Conservation (phyloP, 2,329 filamentous ascomycete species). For the Alternaria angustiovoidea region DNA sequence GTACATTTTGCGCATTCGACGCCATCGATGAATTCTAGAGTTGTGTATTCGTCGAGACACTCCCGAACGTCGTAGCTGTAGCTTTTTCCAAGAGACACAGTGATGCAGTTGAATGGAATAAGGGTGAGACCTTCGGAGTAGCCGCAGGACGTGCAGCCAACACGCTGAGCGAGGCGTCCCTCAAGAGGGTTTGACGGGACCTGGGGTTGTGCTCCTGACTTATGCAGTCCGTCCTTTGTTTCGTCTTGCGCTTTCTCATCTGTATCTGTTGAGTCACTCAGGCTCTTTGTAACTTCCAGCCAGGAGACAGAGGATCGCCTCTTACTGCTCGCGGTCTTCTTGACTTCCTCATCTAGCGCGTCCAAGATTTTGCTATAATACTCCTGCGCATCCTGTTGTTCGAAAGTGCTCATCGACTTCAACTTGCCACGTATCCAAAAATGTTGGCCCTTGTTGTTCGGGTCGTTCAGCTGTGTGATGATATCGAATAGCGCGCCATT, state of each 20-base stretch:
- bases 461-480: constrained; percentile 73
- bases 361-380: constrained; percentile 92
- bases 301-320: constrained; percentile 50
- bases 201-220: constrained; percentile 12
- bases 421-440: constrained; percentile 83
- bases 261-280: constrained; percentile 25
- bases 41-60: constrained; percentile 83
- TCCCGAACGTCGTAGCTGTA: constrained; percentile 74
- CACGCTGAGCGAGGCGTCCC: constrained; percentile 84
- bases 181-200: constrained; percentile 78
- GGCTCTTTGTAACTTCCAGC: constrained; percentile 34
- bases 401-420: constrained; percentile 93
- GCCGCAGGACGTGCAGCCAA: constrained; percentile 85
- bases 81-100: constrained; percentile 76
- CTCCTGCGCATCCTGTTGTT: constrained; percentile 97
- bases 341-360: constrained; percentile 80
- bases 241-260: constrained; percentile 13
- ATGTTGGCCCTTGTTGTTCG: constrained; percentile 74
- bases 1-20: constrained; percentile 95
- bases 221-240: constrained; percentile 10
- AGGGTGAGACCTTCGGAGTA: constrained; percentile 88
- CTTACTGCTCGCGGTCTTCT: constrained; percentile 54
- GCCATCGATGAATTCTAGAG: constrained; percentile 83
- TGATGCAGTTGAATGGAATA: constrained; percentile 93
- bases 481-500: constrained; percentile 68